Base-by-base conservation (phyloP, 345 rosid species). In the Populus nigra region DNA sequence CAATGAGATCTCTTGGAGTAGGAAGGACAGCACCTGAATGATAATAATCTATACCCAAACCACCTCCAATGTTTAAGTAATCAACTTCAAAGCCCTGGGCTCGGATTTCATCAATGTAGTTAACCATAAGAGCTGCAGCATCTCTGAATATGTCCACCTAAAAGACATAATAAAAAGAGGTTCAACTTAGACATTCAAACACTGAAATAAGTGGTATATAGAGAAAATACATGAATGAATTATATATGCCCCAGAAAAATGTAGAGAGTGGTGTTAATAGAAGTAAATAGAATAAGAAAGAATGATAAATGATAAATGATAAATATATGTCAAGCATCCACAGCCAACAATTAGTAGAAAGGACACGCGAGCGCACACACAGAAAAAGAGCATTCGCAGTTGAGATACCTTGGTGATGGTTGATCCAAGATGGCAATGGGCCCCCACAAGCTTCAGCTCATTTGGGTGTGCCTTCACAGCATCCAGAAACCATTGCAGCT, bases 401-500 rank as follows among this genome's bases (percentile, higher is more conserved):
- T 33, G 35, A 36, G 70, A 62, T 74, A 93, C 99, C 95, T 96
- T 93, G 78, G 98, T 96, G 79, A 93, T 96, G 62, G 99, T 96
- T 41, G 98, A 96, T 68, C 99, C 98, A 57, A 93, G 93, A 92
- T 96, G 99, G 85, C 99, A 96, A 83, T 96, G 98, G 22, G 91
- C 97, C 27, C 99, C 98, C 9, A 92, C 98, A 83, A 96, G 98
- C 88, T 92, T 91, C 68, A 96, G 88, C 87, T 96, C 97, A 13
- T 85, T 81, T 31, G 94, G 90, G 81, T 94, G 95, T 69, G 95
- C 91, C 86, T 92, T 93, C 39, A 94, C 95, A 81, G 91, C 88
- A 84, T 96, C 99, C 57, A 96, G 89, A 90, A 96, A 96, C 98
- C 98, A 96, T 76, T 91, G 98, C 88, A 96, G 86, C 85, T 94